Conservation (phyloP, 2,329 filamentous ascomycete genomes). For the Phoma herbarum region DNA sequence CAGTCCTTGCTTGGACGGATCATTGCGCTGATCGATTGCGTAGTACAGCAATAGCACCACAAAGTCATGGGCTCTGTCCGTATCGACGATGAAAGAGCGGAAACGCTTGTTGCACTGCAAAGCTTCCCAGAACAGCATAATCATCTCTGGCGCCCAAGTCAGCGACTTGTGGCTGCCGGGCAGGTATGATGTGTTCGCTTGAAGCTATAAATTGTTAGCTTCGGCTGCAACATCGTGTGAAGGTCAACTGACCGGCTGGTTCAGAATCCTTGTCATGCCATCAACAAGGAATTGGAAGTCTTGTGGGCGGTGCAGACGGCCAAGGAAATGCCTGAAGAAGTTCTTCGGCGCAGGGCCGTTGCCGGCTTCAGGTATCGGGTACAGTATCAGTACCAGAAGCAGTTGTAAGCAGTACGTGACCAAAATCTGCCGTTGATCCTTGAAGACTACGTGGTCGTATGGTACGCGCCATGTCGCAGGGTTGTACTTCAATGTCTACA, state of each 20-base stretch:
- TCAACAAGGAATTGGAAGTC: conserved; percentile 98
- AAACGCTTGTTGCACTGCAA: conserved; percentile 98
- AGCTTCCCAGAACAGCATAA: conserved; percentile 97
- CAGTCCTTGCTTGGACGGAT: conserved; percentile 87
- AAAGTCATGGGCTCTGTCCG: conserved; percentile 91
- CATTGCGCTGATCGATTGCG: conserved; percentile 85
- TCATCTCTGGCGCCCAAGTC: conserved; percentile 92
- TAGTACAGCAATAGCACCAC: conserved; percentile 91
- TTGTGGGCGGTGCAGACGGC: conserved; percentile 87
- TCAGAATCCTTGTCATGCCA: conserved; percentile 90
- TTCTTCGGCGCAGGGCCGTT: conserved; percentile 78
- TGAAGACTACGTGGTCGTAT: conserved; percentile 91
- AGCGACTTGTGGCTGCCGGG: conserved; percentile 81
- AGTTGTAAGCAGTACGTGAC: conserved; percentile 93
- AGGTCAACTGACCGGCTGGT: conserved; percentile 71
- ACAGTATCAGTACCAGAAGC: conserved; percentile 83
- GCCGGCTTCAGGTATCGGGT: conserved; percentile 82
- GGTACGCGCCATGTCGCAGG: conserved; percentile 92
- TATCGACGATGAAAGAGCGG: conserved; percentile 95
- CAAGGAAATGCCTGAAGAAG: conserved; percentile 90
- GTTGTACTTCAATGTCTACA: conserved; percentile 90
- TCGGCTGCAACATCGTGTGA: too few relatives aligned
- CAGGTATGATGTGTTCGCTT: conserved; percentile 86
- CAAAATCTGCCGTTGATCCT: conserved; percentile 86
- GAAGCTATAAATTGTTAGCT: conserved; percentile 63